Evolutionary conservation across 2,329 filamentous ascomycete genomes (phyloP), one percentile per base, ranked within the genome.

Genomic region (Colletotrichum trifolii): DNA sequence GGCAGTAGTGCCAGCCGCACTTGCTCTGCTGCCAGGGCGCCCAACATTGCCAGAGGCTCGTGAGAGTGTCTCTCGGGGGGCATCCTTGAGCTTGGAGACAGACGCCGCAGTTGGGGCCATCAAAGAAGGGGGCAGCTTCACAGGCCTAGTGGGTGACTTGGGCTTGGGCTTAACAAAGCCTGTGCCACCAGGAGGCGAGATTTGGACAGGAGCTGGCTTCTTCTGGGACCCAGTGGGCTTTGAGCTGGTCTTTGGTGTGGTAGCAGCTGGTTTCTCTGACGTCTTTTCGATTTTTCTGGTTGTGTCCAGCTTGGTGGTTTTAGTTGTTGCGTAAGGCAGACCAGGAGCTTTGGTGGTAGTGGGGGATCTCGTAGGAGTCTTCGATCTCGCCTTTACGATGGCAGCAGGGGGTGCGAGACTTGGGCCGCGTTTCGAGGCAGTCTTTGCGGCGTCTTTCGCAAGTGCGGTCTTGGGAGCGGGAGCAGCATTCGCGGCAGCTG

Each of bases 71-170:
- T 71, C 71, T 8, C 71, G 70, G 6, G 73, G 60, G 12, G 69
- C 60, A n/a, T 69, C 69, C 45, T 73, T 72, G 54, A 84, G 81
- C 75, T 89, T 92, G 12, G 88, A 89, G 13, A 85, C 86, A 1
- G 88, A 93, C 1, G 91, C 84, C 33, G 90, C 86, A 4, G 91
- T 94, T 38, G 89, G 90, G 6, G 89, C 88, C 33, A 84, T 90
- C 36, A 93, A 80, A 62, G 89, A 89, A 9, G 90, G 81, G 8
- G 91, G 88, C 1, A 93, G 80, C 61, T 86, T 87, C 55, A 89
- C 81, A 9, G 90, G 90, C 60, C 88, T 86, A 2, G 91, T 93
- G 2, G 89, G 89, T 10, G 91, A 92, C 75, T 87, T 89, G 45
- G 83, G 78, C 73, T 88, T 89, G 8, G 87, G 85, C 72, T 89